phyloP scores from a whole-genome alignment of 2,329 filamentous ascomycete species.

The Fusarium buxicola region DNA sequence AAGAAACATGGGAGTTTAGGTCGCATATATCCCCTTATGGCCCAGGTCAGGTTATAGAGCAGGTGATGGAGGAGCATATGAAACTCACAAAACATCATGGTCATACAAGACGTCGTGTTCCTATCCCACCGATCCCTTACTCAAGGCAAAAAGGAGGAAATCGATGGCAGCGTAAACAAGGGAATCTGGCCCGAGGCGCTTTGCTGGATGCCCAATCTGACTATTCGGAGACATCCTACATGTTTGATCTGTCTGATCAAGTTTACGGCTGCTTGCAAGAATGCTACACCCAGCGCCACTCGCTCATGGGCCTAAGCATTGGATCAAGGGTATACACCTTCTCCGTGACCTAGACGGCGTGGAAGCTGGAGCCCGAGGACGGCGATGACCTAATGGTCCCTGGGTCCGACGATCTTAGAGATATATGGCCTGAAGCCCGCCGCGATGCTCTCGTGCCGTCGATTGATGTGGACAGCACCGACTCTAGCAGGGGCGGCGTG shows the following conservation, averaged over 20 bases:
- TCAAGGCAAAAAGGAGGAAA: no score
- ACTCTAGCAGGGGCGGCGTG: no score
- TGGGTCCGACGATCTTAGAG: not conserved
- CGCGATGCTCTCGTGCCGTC: not conserved
- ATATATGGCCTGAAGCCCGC: not conserved
- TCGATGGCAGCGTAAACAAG: not conserved
- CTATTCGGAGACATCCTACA: no score
- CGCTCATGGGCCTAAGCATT: no score
- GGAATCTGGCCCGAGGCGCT: slow-evolving; percentile 16
- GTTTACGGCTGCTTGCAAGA: no score
- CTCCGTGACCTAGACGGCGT: slow-evolving; percentile 21
- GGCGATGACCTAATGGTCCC: slow-evolving; percentile 4
- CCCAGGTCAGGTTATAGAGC: not conserved
- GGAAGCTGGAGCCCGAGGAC: slow-evolving; percentile 18
- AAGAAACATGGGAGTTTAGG: not conserved
- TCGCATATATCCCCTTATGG: slow-evolving; percentile 19
- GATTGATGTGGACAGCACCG: not conserved
- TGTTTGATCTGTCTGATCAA: no score
- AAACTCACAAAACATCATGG: slow-evolving; percentile 2
- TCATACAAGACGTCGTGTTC: not conserved
- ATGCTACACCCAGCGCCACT: no score
- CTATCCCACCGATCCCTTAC: slow-evolving; percentile 19
- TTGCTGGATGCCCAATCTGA: slow-evolving; percentile 11
- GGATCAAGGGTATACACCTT: slow-evolving; percentile 27
- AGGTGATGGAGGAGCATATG: slow-evolving; percentile 19